Evolutionary conservation across 345 rosid species (phyloP).

Genomic region (Camelina neglecta): DNA sequence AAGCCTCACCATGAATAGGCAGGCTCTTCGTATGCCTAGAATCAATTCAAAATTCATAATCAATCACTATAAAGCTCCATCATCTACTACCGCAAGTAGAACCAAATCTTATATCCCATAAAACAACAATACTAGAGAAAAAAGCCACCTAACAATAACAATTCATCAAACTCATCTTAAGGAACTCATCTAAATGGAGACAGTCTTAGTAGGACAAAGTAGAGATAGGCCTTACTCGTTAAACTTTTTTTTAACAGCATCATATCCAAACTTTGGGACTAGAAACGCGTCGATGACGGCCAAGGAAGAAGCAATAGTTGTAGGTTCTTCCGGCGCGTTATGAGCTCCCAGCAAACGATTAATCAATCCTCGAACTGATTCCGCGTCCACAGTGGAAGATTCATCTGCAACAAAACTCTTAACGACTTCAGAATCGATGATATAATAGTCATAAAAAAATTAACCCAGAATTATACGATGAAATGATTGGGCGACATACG

Average conservation of each 20-base stretch:
- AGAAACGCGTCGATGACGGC: conserved; percentile 77
- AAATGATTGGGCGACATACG: conserved; percentile 30
- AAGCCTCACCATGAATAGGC: conserved; percentile 80
- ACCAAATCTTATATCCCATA: no score
- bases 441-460: background rate
- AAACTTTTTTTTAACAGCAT: conserved; percentile 78
- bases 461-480: background rate
- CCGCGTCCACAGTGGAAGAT: conserved; percentile 72
- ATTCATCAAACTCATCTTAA: background rate
- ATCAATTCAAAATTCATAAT: background rate
- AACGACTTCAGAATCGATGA: background rate
- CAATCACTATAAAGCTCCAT: background rate
- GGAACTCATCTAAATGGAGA: background rate
- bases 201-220: background rate
- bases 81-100: background rate
- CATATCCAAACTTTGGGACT: conserved; percentile 76
- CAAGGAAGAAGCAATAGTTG: conserved; percentile 49
- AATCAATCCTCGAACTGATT: conserved; percentile 60
- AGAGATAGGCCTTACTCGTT: conserved; percentile 52
- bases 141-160: background rate
- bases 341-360: conserved; percentile 67
- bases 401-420: conserved; percentile 51
- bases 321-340: conserved; percentile 59
- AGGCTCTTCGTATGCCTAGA: conserved; percentile 62
- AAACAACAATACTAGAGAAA: no score